Evolutionary conservation across 441 rosid genomes (phyloP), one percentile per base, ranked within the genome.

Genomic region (Monsonia emarginata): DNA sequence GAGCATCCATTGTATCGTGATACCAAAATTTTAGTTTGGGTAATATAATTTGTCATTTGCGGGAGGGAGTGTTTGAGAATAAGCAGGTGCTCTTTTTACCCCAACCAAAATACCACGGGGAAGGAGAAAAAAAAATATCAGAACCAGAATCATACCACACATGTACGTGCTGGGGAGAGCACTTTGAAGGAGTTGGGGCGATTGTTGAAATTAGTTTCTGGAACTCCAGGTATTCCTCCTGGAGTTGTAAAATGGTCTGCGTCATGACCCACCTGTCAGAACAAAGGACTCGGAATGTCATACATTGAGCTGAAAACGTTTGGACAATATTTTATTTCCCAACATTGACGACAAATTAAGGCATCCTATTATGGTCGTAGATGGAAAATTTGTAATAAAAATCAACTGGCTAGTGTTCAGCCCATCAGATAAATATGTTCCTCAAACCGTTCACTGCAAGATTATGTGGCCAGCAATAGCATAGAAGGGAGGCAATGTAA

Each of bases 131-230:
- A 13, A 6, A 30, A n/a, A 2, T 26, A 25, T 19, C 27, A 2
- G 6, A 59, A 62, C 40, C 42, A 22, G 25, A 57, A 32, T 7
- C 84, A 70, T 76, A 85, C 96, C 85, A 79, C 86, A 69, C 89
- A 85, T 11, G 96, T 82, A 14, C 81, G 84, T 71, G 96, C 42
- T 5, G 93, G 90, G 0, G 86, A 87, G 28, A 87, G 86, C 36
- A 85, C 83, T 82, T 81, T 81, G 78, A 89, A 83, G 64, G 96
- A 87, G 79, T 89, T 85, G 21, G 96, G 93, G 68, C 93, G 90
- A 66, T 85, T 80, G 68, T 87, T 89, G 83, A 89, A 89, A 78
- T 87, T 89, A 44, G 93, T 89, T 75, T 89, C 93, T 8, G 90
- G 88, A 59, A 78, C 85, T 66, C 92, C 96, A 1, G 96, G 96